Evolutionary conservation across 306 rosid species (phyloP).

Genomic region (Hippophae gyantsensis): DNA sequence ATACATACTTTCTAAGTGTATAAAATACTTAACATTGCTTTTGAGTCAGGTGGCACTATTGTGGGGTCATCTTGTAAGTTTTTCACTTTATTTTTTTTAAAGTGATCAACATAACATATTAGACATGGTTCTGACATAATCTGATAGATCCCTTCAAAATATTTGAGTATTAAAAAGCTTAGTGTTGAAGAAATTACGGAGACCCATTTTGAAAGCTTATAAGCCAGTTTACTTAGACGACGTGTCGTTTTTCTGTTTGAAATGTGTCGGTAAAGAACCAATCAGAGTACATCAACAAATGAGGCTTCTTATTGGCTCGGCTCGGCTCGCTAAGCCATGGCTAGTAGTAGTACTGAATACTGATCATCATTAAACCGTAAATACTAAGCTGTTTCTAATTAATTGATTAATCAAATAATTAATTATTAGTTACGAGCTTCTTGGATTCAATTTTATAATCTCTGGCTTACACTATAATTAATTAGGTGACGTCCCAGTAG

Average conservation of each 20-base stretch:
- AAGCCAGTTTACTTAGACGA: background rate
- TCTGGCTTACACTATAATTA: too few relatives aligned
- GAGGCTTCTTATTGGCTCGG: too few relatives aligned
- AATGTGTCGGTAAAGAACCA: constrained; percentile 14
- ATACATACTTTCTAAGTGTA: background rate
- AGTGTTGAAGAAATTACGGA: constrained; percentile 49
- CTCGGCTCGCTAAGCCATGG: too few relatives aligned
- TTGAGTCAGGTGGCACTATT: constrained; percentile 74
- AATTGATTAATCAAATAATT: too few relatives aligned
- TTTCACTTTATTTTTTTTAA: constrained; percentile 17
- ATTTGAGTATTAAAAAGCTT: constrained; percentile 32
- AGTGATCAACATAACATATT: too few relatives aligned
- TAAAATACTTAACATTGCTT: constrained; percentile 30
- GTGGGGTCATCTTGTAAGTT: constrained; percentile 20
- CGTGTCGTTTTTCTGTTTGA: background rate
- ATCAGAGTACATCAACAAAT: constrained; percentile 1
- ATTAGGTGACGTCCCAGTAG: too few relatives aligned
- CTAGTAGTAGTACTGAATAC: too few relatives aligned
- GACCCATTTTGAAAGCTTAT: constrained; percentile 10
- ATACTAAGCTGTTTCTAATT: too few relatives aligned
- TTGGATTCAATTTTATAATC: too few relatives aligned
- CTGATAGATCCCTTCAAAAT: constrained; percentile 27
- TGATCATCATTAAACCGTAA: too few relatives aligned
- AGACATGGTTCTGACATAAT: constrained; percentile 24
- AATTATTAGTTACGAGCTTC: too few relatives aligned